Evolutionary conservation across 306 rosid species (phyloP).

Genomic region (Quercus agrifolia): DNA sequence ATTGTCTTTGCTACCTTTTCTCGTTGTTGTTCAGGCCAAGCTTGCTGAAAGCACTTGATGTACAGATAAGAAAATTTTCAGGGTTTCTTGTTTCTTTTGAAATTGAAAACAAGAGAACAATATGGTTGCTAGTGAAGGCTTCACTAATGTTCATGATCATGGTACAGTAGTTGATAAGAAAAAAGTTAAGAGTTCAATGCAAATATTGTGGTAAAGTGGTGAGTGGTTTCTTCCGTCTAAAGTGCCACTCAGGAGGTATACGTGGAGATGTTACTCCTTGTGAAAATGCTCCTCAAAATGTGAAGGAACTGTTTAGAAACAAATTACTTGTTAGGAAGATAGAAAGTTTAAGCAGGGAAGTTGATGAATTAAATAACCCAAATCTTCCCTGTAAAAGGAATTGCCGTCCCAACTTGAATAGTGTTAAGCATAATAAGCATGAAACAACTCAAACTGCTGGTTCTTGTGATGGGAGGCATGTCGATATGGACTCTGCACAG

Average conservation of each 20-base stretch:
- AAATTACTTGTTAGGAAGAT: background rate
- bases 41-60: background rate
- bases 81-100: background rate
- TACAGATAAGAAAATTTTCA: background rate
- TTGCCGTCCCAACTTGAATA: background rate
- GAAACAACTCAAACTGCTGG: background rate
- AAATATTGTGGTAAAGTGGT: slow-evolving; percentile 18
- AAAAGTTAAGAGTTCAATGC: slow-evolving; percentile 5
- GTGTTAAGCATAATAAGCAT: background rate
- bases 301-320: slow-evolving; percentile 3
- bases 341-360: background rate
- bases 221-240: slow-evolving; percentile 9
- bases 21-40: background rate
- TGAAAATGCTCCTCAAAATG: slow-evolving; percentile 6
- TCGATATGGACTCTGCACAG: background rate
- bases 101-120: background rate
- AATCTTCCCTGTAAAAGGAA: slow-evolving; percentile 14
- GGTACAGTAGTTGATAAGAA: slow-evolving; percentile 1
- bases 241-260: slow-evolving; percentile 14
- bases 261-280: slow-evolving; percentile 17
- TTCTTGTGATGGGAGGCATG: background rate
- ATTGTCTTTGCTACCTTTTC: background rate
- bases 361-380: background rate
- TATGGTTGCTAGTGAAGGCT: background rate
- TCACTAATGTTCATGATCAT: slow-evolving; percentile 6